Percentiles rank a stretch among this genome's conserved stretches.
These are phyloP conservation scores for Erodium maritimum DNA, from an alignment of 345 rosid species.

Conservation along the genomic window DNA sequence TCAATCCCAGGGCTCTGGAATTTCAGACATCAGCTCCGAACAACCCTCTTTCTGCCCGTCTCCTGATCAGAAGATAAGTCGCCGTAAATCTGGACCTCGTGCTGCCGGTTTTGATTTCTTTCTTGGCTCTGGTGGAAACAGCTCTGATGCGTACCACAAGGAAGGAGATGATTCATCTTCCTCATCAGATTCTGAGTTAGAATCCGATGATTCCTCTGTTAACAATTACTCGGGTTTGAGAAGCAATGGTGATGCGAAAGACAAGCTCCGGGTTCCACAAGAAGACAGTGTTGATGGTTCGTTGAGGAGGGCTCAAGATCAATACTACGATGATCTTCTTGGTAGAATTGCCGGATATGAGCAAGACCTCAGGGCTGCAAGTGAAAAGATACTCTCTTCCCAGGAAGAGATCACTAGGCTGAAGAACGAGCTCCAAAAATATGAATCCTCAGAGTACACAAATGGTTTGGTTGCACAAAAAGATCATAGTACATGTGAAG, in stretches of 20 bases:
- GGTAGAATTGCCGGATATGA: slow-evolving; percentile 37
- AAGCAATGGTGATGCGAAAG: slow-evolving; percentile 35
- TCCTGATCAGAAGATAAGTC: slow-evolving; percentile 37
- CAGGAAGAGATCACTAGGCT: slow-evolving; percentile 42
- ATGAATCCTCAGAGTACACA: slow-evolving; percentile 15
- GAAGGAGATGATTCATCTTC: slow-evolving; percentile 66
- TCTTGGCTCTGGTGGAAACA: slow-evolving; percentile 47
- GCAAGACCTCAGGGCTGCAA: slow-evolving; percentile 44
- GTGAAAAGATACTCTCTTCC: slow-evolving; percentile 32
- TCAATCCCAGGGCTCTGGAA: slow-evolving; percentile 42
- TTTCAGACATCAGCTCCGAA: slow-evolving; percentile 35
- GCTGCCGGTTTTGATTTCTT: slow-evolving; percentile 62
- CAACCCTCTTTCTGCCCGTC: slow-evolving; percentile 27
- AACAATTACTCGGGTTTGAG: slow-evolving; percentile 40
- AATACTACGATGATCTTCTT: slow-evolving; percentile 22
- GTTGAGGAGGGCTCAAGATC: slow-evolving; percentile 18
- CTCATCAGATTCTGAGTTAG: slow-evolving; percentile 51
- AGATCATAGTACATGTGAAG: slow-evolving; percentile 14
- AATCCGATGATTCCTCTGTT: slow-evolving; percentile 66
- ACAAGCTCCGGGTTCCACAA: slow-evolving; percentile 33
- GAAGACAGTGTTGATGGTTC: slow-evolving; percentile 35
- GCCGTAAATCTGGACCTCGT: slow-evolving; percentile 32
- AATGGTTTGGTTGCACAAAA: slow-evolving; percentile 17
- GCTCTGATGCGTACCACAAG: slow-evolving; percentile 36
- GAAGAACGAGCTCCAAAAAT: slow-evolving; percentile 41